Base-by-base conservation (phyloP, 2,329 filamentous ascomycete genomes). In the Aquanectria penicillioides region DNA sequence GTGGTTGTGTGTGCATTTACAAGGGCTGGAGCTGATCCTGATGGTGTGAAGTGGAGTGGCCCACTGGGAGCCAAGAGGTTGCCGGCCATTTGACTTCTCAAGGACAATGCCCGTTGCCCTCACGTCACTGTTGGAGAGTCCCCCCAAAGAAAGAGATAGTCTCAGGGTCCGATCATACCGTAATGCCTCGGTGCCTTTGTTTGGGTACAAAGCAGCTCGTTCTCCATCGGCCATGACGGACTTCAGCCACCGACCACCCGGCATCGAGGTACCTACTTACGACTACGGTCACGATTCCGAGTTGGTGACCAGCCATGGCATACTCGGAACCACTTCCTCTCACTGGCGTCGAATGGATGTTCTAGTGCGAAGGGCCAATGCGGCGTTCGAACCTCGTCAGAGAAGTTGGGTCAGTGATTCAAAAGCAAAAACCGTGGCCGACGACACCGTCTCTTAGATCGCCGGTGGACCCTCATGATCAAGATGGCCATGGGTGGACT, bases 311-410 rank as follows among this genome's bases (percentile, higher is more conserved):
- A 13, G 26, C 40, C 25, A 31, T 57, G 29, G 37, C 46, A 44
- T 31, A 29, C 54, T 31, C 33, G 31, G 47, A 31, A 29, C 28
- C 23, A 37, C 33, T 10, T 20, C n/a, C 38, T 57, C 38, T 26
- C 41, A 33, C 26, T 46, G 47, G 33, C 47, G 33, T 50, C 40
- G 40, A 57, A 47, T 51, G 26, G 47, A 40, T 15, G 40, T 57
- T 57, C 54, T 57, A 57, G 54, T 47, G 54, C 33, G 12, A 13
- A 33, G 20, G 25, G 20, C 48, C 44, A 62, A 55, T 55, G 52
- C 52, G 40, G 54, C 59, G 53, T 60, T 60, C 67, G 60, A 53
- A 67, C 33, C 31, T 49, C 53, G 12, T 29, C 48, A 58, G 40
- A 49, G 56, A 29, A 51, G 58, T 23, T 28, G 18, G 53, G 50